Evolutionary conservation across 495 filamentous ascomycete species (phyloP), one percentile per base, ranked within the genome.

Genomic region (Neurospora intermedia): DNA sequence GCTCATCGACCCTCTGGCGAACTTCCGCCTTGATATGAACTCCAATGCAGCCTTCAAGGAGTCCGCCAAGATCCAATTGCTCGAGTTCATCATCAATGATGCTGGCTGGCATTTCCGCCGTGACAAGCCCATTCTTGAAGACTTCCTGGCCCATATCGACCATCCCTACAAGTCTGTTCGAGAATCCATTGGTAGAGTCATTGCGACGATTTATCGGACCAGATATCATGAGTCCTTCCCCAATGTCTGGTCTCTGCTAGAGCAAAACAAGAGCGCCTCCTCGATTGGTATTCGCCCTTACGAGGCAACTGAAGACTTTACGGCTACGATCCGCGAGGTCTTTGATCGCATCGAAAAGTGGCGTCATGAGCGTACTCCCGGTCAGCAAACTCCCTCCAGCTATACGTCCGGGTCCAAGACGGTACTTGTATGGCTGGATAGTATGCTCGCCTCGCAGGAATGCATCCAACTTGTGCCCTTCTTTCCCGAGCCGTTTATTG

Each of bases 11-110:
- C 92, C 90, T 85, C 86, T 99, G 43, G 89, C 90, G 15, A 88
- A 89, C 73, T 98, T 97, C 87, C 88, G 92, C 42, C 85, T 99
- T 23, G 96, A 99, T 77, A 95, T 97, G 91, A 83, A 88, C 31
- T 97, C 95, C 1, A 97, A 98, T 80, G 96, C 96, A 6, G 96
- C 96, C 11, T 99, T 99, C 87, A 99, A 99, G 81, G 96, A 99
- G 77, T 98, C 94, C 72, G 94, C 94, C 6, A 98, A 98, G 83
- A 92, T 99, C 59, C 92, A 96, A 76, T 87, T 98, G 16, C 85
- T 99, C 43, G 92, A 97, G 76, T 93, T 97, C 75, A 90, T 91
- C 74, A 92, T 98, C 75, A 89, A 88, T 73, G 93, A 97, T 79
- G 86, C 90, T 69, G 96, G 96, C 3, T 99, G 96, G 96, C 96